A percentile compares a stretch with the other conserved stretches of the same genome.
These are phyloP conservation scores for Cryptosporidium parvum DNA, from an alignment of 169 alveolate genomes.

Conservation along the genomic window DNA sequence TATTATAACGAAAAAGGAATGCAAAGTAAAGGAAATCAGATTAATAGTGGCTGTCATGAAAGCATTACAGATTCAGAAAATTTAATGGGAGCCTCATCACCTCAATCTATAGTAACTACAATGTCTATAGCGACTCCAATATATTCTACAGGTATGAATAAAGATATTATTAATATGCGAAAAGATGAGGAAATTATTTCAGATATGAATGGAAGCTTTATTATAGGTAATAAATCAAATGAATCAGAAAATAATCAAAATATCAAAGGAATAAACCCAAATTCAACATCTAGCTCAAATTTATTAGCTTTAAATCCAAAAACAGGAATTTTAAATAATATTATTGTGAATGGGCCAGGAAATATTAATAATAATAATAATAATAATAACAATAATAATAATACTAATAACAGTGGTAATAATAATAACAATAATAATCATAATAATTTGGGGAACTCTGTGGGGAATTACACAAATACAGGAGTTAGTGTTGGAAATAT, in stretches of 20 bases:
- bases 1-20: slow-evolving; percentile 3
- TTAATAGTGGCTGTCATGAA: not conserved
- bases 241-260: slow-evolving; percentile 16
- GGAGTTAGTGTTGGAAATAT: slow-evolving; percentile 64
- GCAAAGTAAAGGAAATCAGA: slow-evolving; percentile 8
- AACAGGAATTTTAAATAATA: slow-evolving; percentile 3
- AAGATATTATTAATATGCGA: slow-evolving; percentile 3
- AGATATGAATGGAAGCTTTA: slow-evolving; percentile 6
- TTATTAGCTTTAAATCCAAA: not conserved
- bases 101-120: slow-evolving; percentile 52
- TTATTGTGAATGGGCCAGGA: slow-evolving; percentile 10
- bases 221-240: not conserved
- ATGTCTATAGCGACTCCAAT: slow-evolving; percentile 42
- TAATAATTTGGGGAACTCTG: slow-evolving; percentile 9
- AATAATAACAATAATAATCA: not conserved
- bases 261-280: slow-evolving; percentile 1
- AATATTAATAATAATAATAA: not conserved
- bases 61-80: slow-evolving; percentile 9
- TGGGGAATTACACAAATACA: slow-evolving; percentile 27
- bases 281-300: not conserved
- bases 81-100: slow-evolving; percentile 23
- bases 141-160: slow-evolving; percentile 20
- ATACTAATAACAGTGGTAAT: not conserved
- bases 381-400: not conserved
- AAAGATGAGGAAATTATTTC: slow-evolving; percentile 47